Conservation (phyloP, 257 asterid species). For the Penstemon eatonii region DNA sequence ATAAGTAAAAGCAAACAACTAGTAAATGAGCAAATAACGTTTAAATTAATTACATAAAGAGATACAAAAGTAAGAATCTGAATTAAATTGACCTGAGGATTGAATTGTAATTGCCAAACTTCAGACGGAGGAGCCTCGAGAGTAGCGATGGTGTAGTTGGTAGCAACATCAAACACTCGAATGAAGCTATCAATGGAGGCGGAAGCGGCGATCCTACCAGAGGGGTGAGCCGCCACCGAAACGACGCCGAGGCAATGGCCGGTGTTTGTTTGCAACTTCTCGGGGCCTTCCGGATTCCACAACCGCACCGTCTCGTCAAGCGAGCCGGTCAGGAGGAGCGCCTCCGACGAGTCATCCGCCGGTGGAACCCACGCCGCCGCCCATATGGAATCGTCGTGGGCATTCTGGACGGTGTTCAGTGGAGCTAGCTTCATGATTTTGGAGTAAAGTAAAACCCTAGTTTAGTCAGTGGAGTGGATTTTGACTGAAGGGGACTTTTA, state of each 20-base stretch:
- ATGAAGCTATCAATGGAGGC: conserved; percentile 91
- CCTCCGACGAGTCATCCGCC: conserved; percentile 49
- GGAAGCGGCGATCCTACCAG: conserved; percentile 92
- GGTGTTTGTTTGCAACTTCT: conserved; percentile 56
- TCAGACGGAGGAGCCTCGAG: conserved; percentile 98
- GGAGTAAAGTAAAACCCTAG: too few species aligned
- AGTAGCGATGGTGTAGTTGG: conserved; percentile 76
- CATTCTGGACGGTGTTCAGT: conserved; percentile 60
- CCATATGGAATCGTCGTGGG: conserved; percentile 95
- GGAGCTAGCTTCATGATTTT: conserved; percentile 25
- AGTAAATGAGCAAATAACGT: too few species aligned
- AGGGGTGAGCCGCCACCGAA: conserved; percentile 88
- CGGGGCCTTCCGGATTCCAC: conserved; percentile 68
- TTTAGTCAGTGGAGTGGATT: too few species aligned
- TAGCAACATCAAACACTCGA: conserved; percentile 78
- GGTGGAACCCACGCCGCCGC: conserved; percentile 90
- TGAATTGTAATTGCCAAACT: conserved; percentile 94
- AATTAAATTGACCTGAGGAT: conserved; percentile 58
- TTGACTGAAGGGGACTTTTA: too few species aligned
- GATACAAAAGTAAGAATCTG: neutral
- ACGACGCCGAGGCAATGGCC: conserved; percentile 98
- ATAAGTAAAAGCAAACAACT: neutral
- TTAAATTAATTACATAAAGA: neutral
- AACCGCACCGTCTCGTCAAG: conserved; percentile 88
- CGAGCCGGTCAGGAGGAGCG: conserved; percentile 82